Conservation (phyloP, 2,329 filamentous ascomycete genomes). For the Aspergillus ochraceus region DNA sequence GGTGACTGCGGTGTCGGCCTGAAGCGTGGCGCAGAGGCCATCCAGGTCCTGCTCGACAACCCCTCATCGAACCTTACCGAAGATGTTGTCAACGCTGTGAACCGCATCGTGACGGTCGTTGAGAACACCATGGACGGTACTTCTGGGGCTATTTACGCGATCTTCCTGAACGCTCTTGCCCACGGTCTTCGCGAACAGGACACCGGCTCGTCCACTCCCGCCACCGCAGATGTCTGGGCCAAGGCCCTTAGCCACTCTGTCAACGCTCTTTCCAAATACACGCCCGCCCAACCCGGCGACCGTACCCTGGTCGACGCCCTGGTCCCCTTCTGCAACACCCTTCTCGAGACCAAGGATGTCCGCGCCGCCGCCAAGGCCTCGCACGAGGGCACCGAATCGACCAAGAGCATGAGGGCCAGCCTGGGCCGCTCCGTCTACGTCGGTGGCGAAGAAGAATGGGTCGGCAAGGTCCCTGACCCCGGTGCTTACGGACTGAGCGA, state of each 20-base stretch:
- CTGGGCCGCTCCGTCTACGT: conserved; percentile 83
- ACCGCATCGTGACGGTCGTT: conserved; percentile 62
- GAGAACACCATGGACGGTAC: conserved; percentile 74
- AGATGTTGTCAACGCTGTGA: conserved; percentile 61
- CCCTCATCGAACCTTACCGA: conserved; percentile 47
- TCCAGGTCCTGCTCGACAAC: conserved; percentile 46
- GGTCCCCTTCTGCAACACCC: conserved; percentile 76
- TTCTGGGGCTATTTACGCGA: conserved; percentile 76
- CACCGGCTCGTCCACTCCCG: conserved; percentile 43
- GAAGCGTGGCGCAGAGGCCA: conserved; percentile 77
- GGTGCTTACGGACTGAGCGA: conserved; percentile 76
- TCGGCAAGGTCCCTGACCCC: conserved; percentile 73
- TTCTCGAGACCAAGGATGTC: conserved; percentile 65
- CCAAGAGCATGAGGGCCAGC: conserved; percentile 89
- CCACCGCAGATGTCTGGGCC: conserved; percentile 58
- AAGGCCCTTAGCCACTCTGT: conserved; percentile 71
- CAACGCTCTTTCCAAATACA: conserved; percentile 74
- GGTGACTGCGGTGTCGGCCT: conserved; percentile 87
- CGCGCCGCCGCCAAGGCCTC: conserved; percentile 74
- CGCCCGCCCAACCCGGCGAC: conserved; percentile 84
- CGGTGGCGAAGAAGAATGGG: conserved; percentile 62
- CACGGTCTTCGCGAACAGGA: conserved; percentile 63
- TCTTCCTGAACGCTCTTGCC: conserved; percentile 85
- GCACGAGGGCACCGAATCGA: conserved; percentile 72
- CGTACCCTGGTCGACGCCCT: conserved; percentile 88